These are phyloP conservation scores for Spergularia azorica DNA, from an alignment of 179 eudicot species.

Conservation along the genomic window DNA sequence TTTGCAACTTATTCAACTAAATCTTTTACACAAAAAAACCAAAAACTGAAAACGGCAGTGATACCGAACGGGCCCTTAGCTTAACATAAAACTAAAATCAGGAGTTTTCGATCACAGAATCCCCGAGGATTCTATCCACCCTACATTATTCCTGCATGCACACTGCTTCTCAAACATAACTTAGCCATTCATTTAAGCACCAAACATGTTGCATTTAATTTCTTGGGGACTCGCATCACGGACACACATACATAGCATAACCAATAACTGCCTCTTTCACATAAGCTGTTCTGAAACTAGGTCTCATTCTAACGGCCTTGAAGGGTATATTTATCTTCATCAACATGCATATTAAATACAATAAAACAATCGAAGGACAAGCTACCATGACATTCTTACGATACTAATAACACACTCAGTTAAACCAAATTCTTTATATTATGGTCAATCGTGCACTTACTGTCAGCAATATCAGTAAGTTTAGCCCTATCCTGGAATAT, in stretches of 20 bases:
- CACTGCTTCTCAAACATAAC: background rate
- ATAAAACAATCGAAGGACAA: background rate
- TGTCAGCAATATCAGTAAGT: conserved; percentile 89
- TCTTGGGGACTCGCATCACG: too few species aligned
- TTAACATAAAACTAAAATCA: background rate
- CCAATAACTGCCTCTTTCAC: background rate
- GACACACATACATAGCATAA: too few species aligned
- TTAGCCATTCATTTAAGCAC: background rate
- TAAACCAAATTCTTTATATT: background rate
- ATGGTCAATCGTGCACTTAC: conserved; percentile 49
- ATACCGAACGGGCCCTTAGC: too few species aligned
- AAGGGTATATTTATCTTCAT: background rate
- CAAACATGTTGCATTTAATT: background rate
- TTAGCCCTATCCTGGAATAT: conserved; percentile 79
- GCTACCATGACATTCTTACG: background rate
- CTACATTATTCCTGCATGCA: background rate
- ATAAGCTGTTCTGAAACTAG: background rate
- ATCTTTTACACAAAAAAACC: too few species aligned
- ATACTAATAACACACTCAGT: background rate
- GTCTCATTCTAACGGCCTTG: background rate
- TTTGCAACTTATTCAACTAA: too few species aligned
- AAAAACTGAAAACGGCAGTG: too few species aligned
- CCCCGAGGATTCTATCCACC: background rate
- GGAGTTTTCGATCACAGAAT: background rate
- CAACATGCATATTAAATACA: background rate